These are phyloP conservation scores for Phytophthora lateralis DNA, from an alignment of 352 stramenopile species.

Conservation along the genomic window DNA sequence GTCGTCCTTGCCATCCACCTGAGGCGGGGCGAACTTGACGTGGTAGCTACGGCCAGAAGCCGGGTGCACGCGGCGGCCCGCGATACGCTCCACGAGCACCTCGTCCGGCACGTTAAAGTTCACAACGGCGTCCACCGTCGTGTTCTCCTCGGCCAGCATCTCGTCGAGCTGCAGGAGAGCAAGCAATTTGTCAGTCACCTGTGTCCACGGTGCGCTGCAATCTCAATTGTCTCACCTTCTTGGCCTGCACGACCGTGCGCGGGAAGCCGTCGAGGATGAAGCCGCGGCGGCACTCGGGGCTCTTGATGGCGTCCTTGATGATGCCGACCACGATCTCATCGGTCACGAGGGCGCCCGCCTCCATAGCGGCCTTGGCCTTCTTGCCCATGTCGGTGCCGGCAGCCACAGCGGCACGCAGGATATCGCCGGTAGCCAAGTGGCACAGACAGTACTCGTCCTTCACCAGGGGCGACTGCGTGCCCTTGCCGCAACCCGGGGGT, in stretches of 20 bases:
- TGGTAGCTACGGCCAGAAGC: conserved; percentile 97
- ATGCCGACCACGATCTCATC: conserved; percentile 99
- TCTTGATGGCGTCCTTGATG: conserved; percentile 98
- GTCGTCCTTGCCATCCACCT: conserved; percentile 91
- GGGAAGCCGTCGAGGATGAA: conserved; percentile 99
- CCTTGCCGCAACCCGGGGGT: conserved; percentile 97
- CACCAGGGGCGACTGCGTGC: conserved; percentile 98
- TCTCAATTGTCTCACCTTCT: conserved; percentile 74
- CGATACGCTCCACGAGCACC: conserved; percentile 96
- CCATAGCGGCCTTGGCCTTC: conserved; percentile 99
- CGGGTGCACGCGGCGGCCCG: conserved; percentile 96
- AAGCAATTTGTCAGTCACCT: conserved; percentile 1
- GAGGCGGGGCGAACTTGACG: conserved; percentile 97
- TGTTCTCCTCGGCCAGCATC: conserved; percentile 92
- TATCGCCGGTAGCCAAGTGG: conserved; percentile 99
- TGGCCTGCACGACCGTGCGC: conserved; percentile 96
- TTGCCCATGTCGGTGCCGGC: conserved; percentile 97
- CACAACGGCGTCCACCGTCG: conserved; percentile 91
- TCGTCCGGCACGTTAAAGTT: conserved; percentile 96
- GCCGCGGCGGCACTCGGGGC: conserved; percentile 96
- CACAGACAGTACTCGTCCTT: conserved; percentile 98
- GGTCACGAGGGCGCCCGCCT: conserved; percentile 92
- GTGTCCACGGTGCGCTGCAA: background rate
- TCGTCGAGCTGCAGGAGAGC: conserved; percentile 88
- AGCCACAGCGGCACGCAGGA: conserved; percentile 97